Base-by-base conservation (phyloP, 352 stramenopile species). In the Thraustochytrium sp. region DNA sequence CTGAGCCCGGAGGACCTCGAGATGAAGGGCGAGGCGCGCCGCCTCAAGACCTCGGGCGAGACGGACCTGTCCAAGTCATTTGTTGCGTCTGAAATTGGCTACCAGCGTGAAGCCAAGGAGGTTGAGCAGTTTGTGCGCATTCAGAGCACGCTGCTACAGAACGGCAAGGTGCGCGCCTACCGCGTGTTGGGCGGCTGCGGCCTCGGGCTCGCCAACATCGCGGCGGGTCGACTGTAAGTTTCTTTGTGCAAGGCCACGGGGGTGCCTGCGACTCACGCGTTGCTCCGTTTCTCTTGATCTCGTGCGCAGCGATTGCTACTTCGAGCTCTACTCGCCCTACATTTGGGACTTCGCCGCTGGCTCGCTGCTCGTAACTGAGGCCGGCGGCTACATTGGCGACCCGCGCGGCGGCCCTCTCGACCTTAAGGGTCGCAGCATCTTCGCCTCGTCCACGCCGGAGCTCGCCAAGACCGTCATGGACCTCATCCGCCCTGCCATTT, bases 271-370 rank as follows among this genome's bases (percentile, higher is more conserved):
- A n/a, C n/a, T n/a, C n/a, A n/a, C n/a, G n/a, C n/a, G n/a, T n/a
- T n/a, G n/a, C n/a, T n/a, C n/a, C n/a, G n/a, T n/a, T n/a, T n/a
- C n/a, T n/a, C n/a, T n/a, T n/a, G n/a, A n/a, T n/a, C n/a, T n/a
- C n/a, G n/a, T n/a, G n/a, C 51, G 53, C 3, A 5, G 13, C 18
- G 74, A 83, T 37, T 34, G 9, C 11, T 76, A 76, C 38, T 40
- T 76, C 16, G 74, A 83, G 74, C 26, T 74, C 34, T 54, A 53
- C n/a, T 37, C 18, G 18, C 53, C 53, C 21, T 48, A 75, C 51
- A 54, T 75, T 16, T 83, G 74, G 74, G 74, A 83, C 74, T 73
- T 59, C 48, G 36, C 74, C 34, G 51, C 53, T 1, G 74, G 53
- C 11, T 68, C 51, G 18, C 40, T 83, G 34, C n/a, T 83, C 16